A percentile compares a stretch with the other conserved stretches of the same genome.
Evolutionary conservation across 257 asterid species (phyloP).

Genomic region (Agastache rugosa): DNA sequence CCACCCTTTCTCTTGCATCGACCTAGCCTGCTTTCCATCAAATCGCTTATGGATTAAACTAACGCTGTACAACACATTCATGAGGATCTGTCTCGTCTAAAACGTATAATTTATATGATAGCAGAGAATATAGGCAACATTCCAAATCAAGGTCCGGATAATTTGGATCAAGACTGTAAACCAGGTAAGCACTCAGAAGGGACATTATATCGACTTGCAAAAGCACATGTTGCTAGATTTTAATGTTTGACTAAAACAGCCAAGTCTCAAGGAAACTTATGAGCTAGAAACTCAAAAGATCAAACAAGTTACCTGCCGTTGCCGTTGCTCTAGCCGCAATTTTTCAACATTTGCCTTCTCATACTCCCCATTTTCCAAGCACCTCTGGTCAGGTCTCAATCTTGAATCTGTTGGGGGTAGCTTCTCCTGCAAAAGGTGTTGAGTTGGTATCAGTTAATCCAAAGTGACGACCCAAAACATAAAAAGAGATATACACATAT

Average conservation of each 20-base stretch:
- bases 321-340: slow-evolving; percentile 85
- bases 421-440: slow-evolving; percentile 62
- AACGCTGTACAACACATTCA: background rate
- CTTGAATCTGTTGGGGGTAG: slow-evolving; percentile 98
- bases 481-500: background rate
- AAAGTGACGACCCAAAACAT: background rate
- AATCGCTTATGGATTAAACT: slow-evolving; percentile 3
- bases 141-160: background rate
- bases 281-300: slow-evolving; percentile 4
- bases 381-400: slow-evolving; percentile 93
- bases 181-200: background rate
- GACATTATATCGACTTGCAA: background rate
- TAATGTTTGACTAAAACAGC: background rate
- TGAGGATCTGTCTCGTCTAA: background rate
- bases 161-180: background rate
- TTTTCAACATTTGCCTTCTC: slow-evolving; percentile 86
- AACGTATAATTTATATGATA: background rate
- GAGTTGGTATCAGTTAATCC: background rate
- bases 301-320: slow-evolving; percentile 72
- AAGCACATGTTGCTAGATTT: background rate
- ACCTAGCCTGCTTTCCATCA: slow-evolving; percentile 65
- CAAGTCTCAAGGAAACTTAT: background rate
- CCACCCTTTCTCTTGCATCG: slow-evolving; percentile 96
- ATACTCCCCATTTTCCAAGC: slow-evolving; percentile 92
- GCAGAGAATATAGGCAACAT: background rate